These are phyloP conservation scores for Entomortierella beljakovae DNA, from an alignment of 192 early-diverging fungal genomes.

Conservation along the genomic window DNA sequence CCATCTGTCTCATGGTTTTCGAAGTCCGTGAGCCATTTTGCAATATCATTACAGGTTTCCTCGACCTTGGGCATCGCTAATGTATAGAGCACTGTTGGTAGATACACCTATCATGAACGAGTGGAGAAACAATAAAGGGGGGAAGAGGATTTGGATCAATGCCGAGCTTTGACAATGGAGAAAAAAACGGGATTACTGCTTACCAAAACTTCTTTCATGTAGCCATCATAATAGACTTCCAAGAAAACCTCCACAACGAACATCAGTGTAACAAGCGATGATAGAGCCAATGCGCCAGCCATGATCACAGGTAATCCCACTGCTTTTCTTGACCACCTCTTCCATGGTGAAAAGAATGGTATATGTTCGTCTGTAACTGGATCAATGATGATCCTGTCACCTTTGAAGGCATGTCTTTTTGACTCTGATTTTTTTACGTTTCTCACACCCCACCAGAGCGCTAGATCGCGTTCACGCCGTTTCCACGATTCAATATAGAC, in stretches of 20 bases:
- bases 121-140: background rate
- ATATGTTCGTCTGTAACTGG: conserved; percentile 77
- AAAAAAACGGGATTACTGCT: background rate
- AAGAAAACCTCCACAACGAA: conserved; percentile 81
- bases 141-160: background rate
- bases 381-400: conserved; percentile 68
- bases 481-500: conserved; percentile 87
- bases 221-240: conserved; percentile 85
- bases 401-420: conserved; percentile 77
- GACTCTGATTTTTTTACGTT: conserved; percentile 67
- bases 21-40: conserved; percentile 74
- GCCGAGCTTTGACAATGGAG: background rate
- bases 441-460: conserved; percentile 81
- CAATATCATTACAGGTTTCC: conserved; percentile 70
- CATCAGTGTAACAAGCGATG: conserved; percentile 71
- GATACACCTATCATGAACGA: conserved; percentile 59
- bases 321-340: conserved; percentile 72
- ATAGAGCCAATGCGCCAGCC: conserved; percentile 68
- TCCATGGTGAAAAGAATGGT: conserved; percentile 79
- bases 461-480: conserved; percentile 75
- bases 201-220: conserved; percentile 69
- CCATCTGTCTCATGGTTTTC: conserved; percentile 89
- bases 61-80: conserved; percentile 78
- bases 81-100: conserved; percentile 81
- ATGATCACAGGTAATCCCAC: conserved; percentile 67